Evolutionary conservation across 345 rosid genomes (phyloP), one percentile per base, ranked within the genome.

Genomic region (Populus nigra): DNA sequence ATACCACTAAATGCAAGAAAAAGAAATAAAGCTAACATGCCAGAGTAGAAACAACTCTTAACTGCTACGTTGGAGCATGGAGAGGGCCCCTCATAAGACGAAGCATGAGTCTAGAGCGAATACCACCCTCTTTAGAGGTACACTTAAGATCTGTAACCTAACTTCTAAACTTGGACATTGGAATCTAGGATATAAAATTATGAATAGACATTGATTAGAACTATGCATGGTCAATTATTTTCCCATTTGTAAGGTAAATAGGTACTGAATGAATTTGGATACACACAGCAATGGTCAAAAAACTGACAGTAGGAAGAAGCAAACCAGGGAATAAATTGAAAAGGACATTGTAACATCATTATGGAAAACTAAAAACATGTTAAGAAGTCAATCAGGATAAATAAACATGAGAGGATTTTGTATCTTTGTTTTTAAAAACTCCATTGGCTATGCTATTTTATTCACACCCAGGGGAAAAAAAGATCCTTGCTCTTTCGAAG

Each of bases 1-100:
- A 79, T 27, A 79, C 82, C 75, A 79, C 82, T 79, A 38, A 65
- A 75, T 47, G 55, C 41, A 78, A 63, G 6, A 38, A 8, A n/a
- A 3, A 17, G 16, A 22, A 18, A 38, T 33, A 5, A 69, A n/a
- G 47, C 16, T 41, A 20, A 18, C 23, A 15, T 36, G 16, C 12
- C 38, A 20, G 13, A 18, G 39, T 22, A 35, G 47, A 66, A 33
- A 31, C 22, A 66, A 17, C 36, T 27, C 43, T 18, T 16, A 67
- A 67, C 38, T 29, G 11, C 23, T 27, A 67, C 6, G 18, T 5
- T 53, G 23, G 8, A 5, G 39, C 1, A 23, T 29, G 68, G 38
- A 5, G 10, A 1, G 36, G 35, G 35, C 35, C 35, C 4, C 31
- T 29, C 31, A 29, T 39, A 39, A 8, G 43, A 39, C 9, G 43